Base-by-base conservation (phyloP, 441 rosid species). In the Daphne laureola region DNA sequence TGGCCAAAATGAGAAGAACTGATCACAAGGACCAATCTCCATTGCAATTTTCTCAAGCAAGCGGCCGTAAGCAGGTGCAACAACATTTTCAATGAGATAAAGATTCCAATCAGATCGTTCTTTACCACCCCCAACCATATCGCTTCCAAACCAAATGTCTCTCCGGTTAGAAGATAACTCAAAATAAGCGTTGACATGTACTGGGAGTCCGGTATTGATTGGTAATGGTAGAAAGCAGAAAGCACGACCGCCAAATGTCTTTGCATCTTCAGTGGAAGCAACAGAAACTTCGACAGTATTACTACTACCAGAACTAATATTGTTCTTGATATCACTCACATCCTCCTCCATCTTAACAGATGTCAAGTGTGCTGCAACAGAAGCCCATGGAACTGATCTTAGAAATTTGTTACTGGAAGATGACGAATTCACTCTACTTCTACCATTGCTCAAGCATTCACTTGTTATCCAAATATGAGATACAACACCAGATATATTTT, bases 61-160 rank as follows among this genome's bases (percentile, higher is more conserved):
- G 67, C 73, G 78, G 59, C 91, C 86, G 70, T 90, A 93, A 49
- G 99, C 99, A 67, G 96, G 95, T 49, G 96, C 91, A 74, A 70
- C 87, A 64, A 93, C 74, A 58, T 75, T 80, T 74, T 89, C 89
- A 53, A 93, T 90, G 58, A 93, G 83, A 71, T 80, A 87, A 73
- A 83, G 76, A 73, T 93, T 93, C 97, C 96, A 93, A 64, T 93
- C 99, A 8, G 99, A 93, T 49, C 97, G 86, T 66, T 81, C 79
- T 69, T 89, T 93, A 12, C 99, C 98, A 64, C 79, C 97, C 59
- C 98, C 99, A 27, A 95, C 87, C 99, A 93, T 93, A 78, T 93
- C 99, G 71, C 79, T 87, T 61, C 99, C 99, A 80, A 89, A 89
- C 99, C 99, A 93, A 72, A 93, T 91, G 73, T 93, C 99, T 74